Evolutionary conservation across 345 rosid species (phyloP), one percentile per base, ranked within the genome.

Genomic region (Acer saccharum): DNA sequence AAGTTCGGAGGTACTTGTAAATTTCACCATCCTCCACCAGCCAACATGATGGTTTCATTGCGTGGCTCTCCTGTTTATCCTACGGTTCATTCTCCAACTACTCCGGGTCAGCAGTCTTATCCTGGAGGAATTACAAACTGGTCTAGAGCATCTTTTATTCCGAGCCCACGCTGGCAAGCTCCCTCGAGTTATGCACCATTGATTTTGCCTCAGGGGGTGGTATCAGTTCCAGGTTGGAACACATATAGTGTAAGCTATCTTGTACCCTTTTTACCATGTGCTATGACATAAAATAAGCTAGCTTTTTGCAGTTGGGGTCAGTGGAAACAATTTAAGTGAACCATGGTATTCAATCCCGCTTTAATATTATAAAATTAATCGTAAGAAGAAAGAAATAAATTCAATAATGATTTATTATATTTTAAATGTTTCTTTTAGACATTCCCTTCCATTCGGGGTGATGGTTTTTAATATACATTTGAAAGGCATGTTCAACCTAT

Each of bases 161-260:
- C 97, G 57, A 97, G 92, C 78, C 98, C 98, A 72, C 90, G 98
- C 35, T 97, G 99, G 99, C 98, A 91, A 84, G 97, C 89, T 73
- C 98, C 98, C 70, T 94, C 98, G 55, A 89, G 88, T 69, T 97
- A 87, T 64, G 76, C 98, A 11, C 89, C 99, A 65, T 77, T 97
- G 72, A 85, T 97, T 81, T 79, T 94, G 73, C 94, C 98, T 78
- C 98, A 94, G 78, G 97, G 99, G 70, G 84, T 97, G 79, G 92
- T 94, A 32, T 87, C 99, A 3, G 89, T 97, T 78, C 98, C 94
- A 62, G 93, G 97, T 65, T 97, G 99, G 99, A 97, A 89, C 75
- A 75, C 95, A 46, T 93, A 92, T 87, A 89, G 86, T 72, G 98
- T 92, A 88, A 88, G 93, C 70, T 81, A 72, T 41, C 11, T 35